A percentile compares a stretch with the other conserved stretches of the same genome.
Evolutionary conservation across 2,329 filamentous ascomycete genomes (phyloP).

Genomic region (Pestalotiopsis sp.): DNA sequence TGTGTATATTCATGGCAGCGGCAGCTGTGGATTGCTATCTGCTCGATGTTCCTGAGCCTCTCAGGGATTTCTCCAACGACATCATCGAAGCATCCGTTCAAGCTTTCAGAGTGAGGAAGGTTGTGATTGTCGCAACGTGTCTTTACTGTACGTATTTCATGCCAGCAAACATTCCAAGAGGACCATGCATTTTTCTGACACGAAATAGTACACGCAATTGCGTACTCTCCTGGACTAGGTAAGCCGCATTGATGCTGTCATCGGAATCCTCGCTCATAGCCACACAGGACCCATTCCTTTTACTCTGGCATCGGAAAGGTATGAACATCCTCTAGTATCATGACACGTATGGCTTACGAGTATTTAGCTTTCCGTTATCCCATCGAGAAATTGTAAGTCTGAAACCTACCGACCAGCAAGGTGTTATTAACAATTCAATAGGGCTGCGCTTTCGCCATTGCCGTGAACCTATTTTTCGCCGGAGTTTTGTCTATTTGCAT

Average conservation of each 20-base stretch:
- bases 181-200: too few relatives aligned
- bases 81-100: not conserved
- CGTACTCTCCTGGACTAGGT: not conserved
- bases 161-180: too few relatives aligned
- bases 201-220: not conserved
- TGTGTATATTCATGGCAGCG: not conserved
- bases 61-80: not conserved
- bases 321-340: not conserved
- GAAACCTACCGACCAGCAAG: too few relatives aligned
- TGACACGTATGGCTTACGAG: not conserved
- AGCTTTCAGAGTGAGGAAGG: not conserved
- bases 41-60: not conserved
- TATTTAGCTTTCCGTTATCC: not conserved
- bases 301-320: slow-evolving; percentile 1
- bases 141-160: not conserved
- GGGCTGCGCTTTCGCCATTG: not conserved
- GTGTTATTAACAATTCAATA: not conserved
- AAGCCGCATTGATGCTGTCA: not conserved
- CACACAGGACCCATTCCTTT: not conserved
- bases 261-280: not conserved
- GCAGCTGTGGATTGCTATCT: not conserved
- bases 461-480: not conserved
- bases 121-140: not conserved
- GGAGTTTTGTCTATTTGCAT: not conserved
- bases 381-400: not conserved